A percentile compares a stretch with the other conserved stretches of the same genome.
Conservation (phyloP, 176 grass and related monocot species). For the Saccharum officinarum region DNA sequence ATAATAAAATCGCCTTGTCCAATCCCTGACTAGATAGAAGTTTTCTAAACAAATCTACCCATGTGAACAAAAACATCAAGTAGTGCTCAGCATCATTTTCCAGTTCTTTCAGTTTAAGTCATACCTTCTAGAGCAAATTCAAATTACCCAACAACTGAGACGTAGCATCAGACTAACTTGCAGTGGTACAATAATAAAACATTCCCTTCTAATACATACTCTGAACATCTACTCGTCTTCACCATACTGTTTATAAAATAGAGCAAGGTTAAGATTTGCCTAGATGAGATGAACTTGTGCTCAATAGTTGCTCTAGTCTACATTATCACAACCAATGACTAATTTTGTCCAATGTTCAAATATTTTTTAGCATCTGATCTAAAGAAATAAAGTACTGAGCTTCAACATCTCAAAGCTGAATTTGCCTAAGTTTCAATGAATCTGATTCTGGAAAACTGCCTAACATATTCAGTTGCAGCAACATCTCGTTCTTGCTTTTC, state of each 20-base stretch:
- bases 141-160: not conserved
- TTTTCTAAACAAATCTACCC: not conserved
- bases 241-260: slow-evolving; percentile 1
- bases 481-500: not conserved
- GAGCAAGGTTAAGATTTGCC: not conserved
- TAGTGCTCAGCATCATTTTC: not conserved
- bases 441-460: not conserved
- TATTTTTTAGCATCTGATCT: not conserved
- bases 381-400: not conserved
- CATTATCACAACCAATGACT: not conserved
- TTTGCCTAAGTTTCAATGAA: slow-evolving; percentile 7
- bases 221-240: not conserved
- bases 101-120: not conserved
- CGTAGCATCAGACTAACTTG: slow-evolving; percentile 7
- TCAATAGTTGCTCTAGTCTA: not conserved
- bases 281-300: slow-evolving; percentile 1
- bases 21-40: not conserved
- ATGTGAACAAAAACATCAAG: not conserved
- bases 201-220: not conserved
- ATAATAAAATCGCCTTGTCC: not conserved
- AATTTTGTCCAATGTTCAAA: not conserved
- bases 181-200: not conserved
- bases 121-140: slow-evolving; percentile 5
- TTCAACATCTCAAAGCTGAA: not conserved
- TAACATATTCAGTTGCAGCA: not conserved